Evolutionary conservation across 2,329 filamentous ascomycete species (phyloP), one percentile per base, ranked within the genome.

Genomic region (Aureobasidium namibiae): DNA sequence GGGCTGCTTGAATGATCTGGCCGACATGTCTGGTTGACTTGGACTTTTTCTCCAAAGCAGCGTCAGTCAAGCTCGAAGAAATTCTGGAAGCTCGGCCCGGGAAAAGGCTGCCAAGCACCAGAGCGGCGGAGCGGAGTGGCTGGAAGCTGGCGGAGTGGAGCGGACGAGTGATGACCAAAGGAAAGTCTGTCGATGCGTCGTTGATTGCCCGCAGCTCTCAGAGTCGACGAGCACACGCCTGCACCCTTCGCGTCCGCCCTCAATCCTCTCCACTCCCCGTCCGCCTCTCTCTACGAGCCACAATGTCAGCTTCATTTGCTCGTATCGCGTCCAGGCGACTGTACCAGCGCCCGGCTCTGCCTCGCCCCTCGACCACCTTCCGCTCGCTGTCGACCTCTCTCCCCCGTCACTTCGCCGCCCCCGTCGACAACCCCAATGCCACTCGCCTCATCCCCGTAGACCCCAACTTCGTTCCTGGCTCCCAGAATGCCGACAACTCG

Each of bases 301-400:
- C 50, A 38, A 91, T 91, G 88, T 82, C 87, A 74, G 81, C 80
- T 65, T 80, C 84, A 68, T 78, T 91, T 72, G 84, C 84, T 76
- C 85, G 88, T 75, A 80, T 91, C 72, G 80, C 83, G 74, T 85
- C 85, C 75, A 86, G 83, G 77, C 84, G 86, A 68, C 77, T 88
- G 67, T 85, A 80, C 71, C 75, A 84, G 66, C 79, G 78, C 72
- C 77, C 80, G 76, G 69, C 73, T 72, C 64, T 68, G 69, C 72
- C 66, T 71, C 67, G 70, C 72, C 65, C 67, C 67, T 67, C 64
- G 65, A 67, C 67, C 70, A 58, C 61, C 44, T 56, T 61, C 62
- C 82, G 88, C 65, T 78, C 82, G 66, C 83, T 92, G 69, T 88
- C 88, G 66, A 83, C 84, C 64, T 81, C 87, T 18, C 73, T 78